phyloP scores from a whole-genome alignment of 805 yeast species.

The Limtongia smithiae region DNA sequence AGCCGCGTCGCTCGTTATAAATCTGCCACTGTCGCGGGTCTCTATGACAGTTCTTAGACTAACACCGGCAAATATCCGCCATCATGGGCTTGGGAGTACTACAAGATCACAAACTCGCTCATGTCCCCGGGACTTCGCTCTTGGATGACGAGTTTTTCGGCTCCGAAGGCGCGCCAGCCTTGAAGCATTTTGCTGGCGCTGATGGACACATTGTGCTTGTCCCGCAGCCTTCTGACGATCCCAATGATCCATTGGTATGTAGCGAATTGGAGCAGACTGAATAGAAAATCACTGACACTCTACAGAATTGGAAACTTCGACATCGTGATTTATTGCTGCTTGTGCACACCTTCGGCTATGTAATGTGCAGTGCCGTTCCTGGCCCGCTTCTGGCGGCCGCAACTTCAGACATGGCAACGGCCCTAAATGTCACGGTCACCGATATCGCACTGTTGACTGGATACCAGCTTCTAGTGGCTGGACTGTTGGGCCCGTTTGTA shows the following conservation, averaged over 20 bases:
- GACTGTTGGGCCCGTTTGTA: neutral
- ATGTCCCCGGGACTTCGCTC: constrained; percentile 1
- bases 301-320: constrained; percentile 1
- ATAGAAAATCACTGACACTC: too few species aligned
- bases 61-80: too few species aligned
- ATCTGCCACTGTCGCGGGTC: neutral
- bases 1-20: neutral
- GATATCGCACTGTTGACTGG: neutral
- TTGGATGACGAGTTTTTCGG: neutral
- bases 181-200: constrained; percentile 1
- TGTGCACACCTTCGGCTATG: neutral
- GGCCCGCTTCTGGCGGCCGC: constrained; percentile 7
- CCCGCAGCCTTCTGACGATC: constrained; percentile 42
- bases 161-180: neutral
- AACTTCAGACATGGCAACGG: neutral
- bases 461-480: constrained; percentile 1
- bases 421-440: neutral
- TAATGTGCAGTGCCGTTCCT: neutral
- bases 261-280: constrained; percentile 35
- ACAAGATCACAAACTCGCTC: neutral
- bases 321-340: neutral
- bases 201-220: constrained; percentile 36
- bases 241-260: constrained; percentile 39
- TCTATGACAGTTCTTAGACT: neutral
- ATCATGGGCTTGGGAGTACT: constrained; percentile 4